These are phyloP conservation scores for Solidago caesia DNA, from an alignment of 129 eudicot genomes.

Conservation along the genomic window DNA sequence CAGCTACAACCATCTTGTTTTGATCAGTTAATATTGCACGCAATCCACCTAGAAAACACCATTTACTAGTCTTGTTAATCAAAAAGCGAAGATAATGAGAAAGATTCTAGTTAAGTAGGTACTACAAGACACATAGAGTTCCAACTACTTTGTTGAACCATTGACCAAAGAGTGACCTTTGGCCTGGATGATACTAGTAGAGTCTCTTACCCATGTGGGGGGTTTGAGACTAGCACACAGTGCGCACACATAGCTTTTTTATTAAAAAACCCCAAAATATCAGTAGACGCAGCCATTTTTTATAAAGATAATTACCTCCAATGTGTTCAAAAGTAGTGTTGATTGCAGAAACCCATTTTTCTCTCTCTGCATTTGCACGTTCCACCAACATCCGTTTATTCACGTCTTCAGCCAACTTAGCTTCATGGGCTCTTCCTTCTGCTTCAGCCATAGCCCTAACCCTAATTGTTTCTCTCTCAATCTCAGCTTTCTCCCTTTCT, in stretches of 20 bases:
- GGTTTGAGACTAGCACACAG: background rate
- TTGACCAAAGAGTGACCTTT: no score
- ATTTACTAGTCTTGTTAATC: conserved; percentile 10
- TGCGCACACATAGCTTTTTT: background rate
- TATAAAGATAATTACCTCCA: conserved; percentile 57
- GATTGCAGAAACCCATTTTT: conserved; percentile 97
- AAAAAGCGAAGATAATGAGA: background rate
- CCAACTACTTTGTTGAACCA: no score
- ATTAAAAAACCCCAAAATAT: background rate
- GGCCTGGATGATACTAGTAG: no score
- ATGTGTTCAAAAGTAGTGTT: conserved; percentile 95
- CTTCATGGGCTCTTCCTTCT: conserved; percentile 96
- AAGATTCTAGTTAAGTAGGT: background rate
- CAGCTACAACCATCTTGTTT: conserved; percentile 93
- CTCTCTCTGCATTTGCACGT: conserved; percentile 95
- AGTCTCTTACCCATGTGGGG: no score
- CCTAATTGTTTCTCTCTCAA: conserved; percentile 90
- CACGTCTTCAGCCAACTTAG: conserved; percentile 88
- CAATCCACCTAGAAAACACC: conserved; percentile 68
- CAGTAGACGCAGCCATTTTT: background rate
- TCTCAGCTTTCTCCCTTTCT: conserved; percentile 93
- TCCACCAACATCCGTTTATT: conserved; percentile 79
- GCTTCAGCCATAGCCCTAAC: conserved; percentile 97
- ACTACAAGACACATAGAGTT: no score
- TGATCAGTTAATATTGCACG: conserved; percentile 91